These are phyloP conservation scores for Vaccinium corymbosum DNA, from an alignment of 148 eudicot genomes.

Conservation along the genomic window DNA sequence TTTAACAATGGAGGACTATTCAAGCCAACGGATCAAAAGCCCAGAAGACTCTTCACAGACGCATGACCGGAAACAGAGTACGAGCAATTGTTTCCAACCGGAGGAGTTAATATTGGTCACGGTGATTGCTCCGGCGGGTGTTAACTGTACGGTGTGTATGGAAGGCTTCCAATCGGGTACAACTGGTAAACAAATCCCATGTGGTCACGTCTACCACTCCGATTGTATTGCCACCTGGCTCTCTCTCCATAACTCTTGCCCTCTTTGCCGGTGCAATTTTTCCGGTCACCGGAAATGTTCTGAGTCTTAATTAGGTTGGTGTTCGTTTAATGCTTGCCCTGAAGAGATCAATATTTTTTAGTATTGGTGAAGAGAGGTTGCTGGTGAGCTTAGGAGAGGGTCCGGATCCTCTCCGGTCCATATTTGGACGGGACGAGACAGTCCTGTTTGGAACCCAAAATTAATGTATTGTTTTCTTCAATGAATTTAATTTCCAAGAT, in stretches of 20 bases:
- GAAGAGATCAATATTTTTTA: background rate
- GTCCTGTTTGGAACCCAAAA: too few species aligned
- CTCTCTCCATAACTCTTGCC: conserved; percentile 43
- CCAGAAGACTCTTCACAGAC: background rate
- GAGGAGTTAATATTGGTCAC: conserved; percentile 8
- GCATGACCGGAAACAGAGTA: background rate
- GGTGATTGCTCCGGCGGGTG: conserved; percentile 14
- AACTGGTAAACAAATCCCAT: conserved; percentile 33
- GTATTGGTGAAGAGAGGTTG: background rate
- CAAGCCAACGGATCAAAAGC: conserved; percentile 3
- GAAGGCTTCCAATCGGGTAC: conserved; percentile 31
- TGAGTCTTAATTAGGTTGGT: background rate
- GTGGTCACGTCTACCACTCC: conserved; percentile 60
- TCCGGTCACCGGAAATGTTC: conserved; percentile 12
- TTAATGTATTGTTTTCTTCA: background rate
- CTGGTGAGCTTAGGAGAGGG: background rate
- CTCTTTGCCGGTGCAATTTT: conserved; percentile 49
- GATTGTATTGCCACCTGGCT: conserved; percentile 49
- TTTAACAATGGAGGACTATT: conserved; percentile 18
- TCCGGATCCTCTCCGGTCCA: too few species aligned
- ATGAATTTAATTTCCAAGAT: background rate
- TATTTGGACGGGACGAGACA: too few species aligned
- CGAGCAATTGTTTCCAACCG: background rate
- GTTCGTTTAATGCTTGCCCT: background rate
- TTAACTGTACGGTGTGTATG: conserved; percentile 52